Evolutionary conservation across 441 rosid species (phyloP).

Genomic region (Jatropha multifida): DNA sequence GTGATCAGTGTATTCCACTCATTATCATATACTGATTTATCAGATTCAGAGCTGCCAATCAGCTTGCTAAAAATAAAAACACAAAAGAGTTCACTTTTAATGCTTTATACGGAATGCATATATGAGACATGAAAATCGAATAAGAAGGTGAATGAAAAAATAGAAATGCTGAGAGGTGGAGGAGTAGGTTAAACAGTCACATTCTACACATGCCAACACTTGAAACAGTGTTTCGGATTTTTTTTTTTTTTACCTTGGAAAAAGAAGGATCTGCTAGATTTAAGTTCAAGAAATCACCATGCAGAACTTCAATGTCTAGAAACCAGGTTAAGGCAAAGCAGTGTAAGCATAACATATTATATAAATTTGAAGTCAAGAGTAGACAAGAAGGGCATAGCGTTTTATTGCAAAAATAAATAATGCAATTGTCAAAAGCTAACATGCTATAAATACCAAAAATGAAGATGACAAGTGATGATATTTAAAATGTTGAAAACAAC

Average conservation of each 20-base stretch:
- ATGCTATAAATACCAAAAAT: neutral
- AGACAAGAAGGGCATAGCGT: neutral
- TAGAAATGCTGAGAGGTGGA: neutral
- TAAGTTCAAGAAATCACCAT: constrained; percentile 68
- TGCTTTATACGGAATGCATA: neutral
- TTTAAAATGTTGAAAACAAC: constrained; percentile 5
- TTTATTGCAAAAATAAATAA: neutral
- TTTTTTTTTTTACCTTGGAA: constrained; percentile 47
- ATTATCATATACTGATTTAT: neutral
- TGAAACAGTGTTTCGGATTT: neutral
- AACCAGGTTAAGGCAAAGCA: constrained; percentile 36
- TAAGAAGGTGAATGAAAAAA: neutral
- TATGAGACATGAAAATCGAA: neutral
- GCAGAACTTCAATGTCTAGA: constrained; percentile 66
- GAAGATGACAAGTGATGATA: neutral
- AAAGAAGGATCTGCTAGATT: constrained; percentile 56
- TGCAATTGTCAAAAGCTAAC: neutral
- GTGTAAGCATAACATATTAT: neutral
- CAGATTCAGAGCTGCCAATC: neutral
- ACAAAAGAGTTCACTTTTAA: neutral
- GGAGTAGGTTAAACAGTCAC: neutral
- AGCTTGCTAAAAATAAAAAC: neutral
- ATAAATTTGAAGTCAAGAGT: constrained; percentile 14
- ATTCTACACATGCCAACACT: too few relatives aligned
- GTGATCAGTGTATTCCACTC: neutral